Evolutionary conservation across 2,329 filamentous ascomycete genomes (phyloP).

Genomic region (Colletotrichum coccodes): DNA sequence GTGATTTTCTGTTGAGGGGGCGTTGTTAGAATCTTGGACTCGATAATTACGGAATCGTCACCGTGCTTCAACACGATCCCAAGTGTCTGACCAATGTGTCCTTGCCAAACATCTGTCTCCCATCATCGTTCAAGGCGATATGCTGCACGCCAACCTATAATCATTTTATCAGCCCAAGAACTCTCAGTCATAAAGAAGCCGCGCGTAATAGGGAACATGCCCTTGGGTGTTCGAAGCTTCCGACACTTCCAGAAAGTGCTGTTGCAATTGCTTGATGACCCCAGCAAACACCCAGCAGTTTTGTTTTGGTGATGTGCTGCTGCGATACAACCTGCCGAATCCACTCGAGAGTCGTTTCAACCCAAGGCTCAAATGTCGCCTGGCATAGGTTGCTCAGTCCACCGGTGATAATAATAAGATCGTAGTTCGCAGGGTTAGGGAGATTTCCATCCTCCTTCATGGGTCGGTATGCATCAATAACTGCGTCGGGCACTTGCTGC

Average conservation of each 20-base stretch:
- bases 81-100: background rate
- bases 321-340: slow-evolving; percentile 16
- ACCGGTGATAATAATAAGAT: slow-evolving; percentile 27
- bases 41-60: background rate
- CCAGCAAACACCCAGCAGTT: slow-evolving; percentile 24
- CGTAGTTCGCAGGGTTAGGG: slow-evolving; percentile 9
- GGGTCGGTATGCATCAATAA: slow-evolving; percentile 14
- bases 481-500: slow-evolving; percentile 13
- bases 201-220: no score
- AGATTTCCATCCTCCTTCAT: slow-evolving; percentile 16
- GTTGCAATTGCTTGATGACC: slow-evolving; percentile 25
- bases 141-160: slow-evolving; percentile 15
- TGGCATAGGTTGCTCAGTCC: slow-evolving; percentile 27
- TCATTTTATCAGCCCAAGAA: background rate
- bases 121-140: slow-evolving; percentile 3
- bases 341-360: slow-evolving; percentile 19
- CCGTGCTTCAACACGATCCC: background rate
- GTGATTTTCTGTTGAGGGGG: slow-evolving; percentile 7
- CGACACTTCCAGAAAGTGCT: slow-evolving; percentile 11
- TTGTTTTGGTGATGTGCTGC: slow-evolving; percentile 20
- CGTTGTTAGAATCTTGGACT: background rate
- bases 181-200: no score
- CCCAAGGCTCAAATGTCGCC: slow-evolving; percentile 24
- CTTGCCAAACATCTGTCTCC: slow-evolving; percentile 13
- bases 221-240: slow-evolving; percentile 23